These are phyloP conservation scores for Populus hybrid DNA, from an alignment of 441 rosid genomes.

Conservation along the genomic window DNA sequence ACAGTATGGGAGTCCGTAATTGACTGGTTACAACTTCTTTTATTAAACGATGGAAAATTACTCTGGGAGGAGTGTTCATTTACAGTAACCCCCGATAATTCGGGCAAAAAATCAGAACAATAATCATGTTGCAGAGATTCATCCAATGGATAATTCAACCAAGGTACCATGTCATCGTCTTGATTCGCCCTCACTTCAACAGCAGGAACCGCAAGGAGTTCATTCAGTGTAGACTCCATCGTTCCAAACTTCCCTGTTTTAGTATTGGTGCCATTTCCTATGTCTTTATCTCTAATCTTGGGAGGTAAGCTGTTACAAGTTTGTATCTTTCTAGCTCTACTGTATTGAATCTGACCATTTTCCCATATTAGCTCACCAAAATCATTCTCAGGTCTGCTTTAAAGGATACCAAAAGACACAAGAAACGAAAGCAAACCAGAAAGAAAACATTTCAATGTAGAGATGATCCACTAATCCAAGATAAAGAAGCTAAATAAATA, in stretches of 20 bases:
- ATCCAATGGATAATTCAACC: conserved; percentile 59
- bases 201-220: conserved; percentile 49
- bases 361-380: conserved; percentile 73
- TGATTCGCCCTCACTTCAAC: conserved; percentile 50
- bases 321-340: conserved; percentile 39
- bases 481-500: not conserved
- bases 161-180: conserved; percentile 69
- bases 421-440: conserved; percentile 7
- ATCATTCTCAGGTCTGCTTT: conserved; percentile 64
- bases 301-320: conserved; percentile 20
- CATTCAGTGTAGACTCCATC: conserved; percentile 36
- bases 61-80: conserved; percentile 43
- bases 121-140: conserved; percentile 45
- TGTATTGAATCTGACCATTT: conserved; percentile 76
- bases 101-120: conserved; percentile 53
- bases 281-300: conserved; percentile 37
- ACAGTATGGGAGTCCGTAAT: conserved; percentile 21
- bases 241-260: conserved; percentile 32
- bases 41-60: conserved; percentile 37
- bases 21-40: conserved; percentile 31
- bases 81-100: conserved; percentile 55
- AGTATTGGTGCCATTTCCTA: conserved; percentile 27
- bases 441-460: not conserved
- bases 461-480: not conserved
- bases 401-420: not conserved